These are phyloP conservation scores for Hypoxylon lienhwacheense DNA, from an alignment of 495 filamentous ascomycete species.

Conservation along the genomic window DNA sequence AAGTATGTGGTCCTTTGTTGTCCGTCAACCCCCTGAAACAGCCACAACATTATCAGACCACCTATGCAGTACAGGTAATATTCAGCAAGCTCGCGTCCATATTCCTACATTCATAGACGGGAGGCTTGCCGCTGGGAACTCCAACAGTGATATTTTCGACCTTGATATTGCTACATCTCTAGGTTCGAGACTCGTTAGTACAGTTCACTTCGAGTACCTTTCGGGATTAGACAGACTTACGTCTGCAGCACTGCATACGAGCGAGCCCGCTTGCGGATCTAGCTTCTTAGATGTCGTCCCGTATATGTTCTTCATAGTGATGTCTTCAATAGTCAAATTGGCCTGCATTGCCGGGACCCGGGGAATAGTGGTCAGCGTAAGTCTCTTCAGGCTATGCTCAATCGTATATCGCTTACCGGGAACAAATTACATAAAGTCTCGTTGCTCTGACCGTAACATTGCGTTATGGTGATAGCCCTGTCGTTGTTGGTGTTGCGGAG, in stretches of 20 bases:
- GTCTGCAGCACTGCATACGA: slow-evolving; percentile 28
- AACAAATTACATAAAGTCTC: slow-evolving; percentile 28
- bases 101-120: slow-evolving; percentile 29
- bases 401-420: slow-evolving; percentile 10
- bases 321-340: slow-evolving; percentile 33
- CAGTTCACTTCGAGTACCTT: background rate
- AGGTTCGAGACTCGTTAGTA: background rate
- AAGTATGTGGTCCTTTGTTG: too few species aligned
- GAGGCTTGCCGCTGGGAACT: slow-evolving; percentile 22
- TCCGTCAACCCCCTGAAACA: too few species aligned
- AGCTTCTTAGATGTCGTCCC: slow-evolving; percentile 26
- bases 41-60: slow-evolving; percentile 4
- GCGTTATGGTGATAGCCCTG: slow-evolving; percentile 61
- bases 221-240: slow-evolving; percentile 6
- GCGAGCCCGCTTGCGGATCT: slow-evolving; percentile 29
- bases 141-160: slow-evolving; percentile 28
- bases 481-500: slow-evolving; percentile 61
- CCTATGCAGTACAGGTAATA: slow-evolving; percentile 17
- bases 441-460: slow-evolving; percentile 60
- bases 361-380: background rate
- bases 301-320: slow-evolving; percentile 33
- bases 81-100: slow-evolving; percentile 23
- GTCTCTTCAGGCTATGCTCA: background rate
- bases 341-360: slow-evolving; percentile 12
- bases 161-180: slow-evolving; percentile 25